Conservation (phyloP, 345 rosid genomes). For the Gossypium turneri region DNA sequence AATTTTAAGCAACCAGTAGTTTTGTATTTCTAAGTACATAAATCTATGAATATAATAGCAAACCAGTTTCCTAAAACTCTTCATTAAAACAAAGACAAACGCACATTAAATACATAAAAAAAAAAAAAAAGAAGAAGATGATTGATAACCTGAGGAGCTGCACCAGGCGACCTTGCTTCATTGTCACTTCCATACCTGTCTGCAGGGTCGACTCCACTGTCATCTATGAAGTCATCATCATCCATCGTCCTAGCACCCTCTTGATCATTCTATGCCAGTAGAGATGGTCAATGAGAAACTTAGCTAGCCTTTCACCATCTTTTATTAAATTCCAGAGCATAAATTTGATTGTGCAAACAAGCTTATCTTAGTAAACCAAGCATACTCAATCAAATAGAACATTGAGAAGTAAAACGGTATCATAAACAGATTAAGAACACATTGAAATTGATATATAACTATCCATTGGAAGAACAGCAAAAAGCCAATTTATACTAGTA, state of each 20-base stretch:
- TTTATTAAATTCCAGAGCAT: not conserved
- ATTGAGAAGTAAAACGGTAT: not conserved
- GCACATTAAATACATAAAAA: constrained; percentile 6
- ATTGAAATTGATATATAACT: not conserved
- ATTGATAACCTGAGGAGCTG: constrained; percentile 70
- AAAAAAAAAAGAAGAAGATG: not conserved
- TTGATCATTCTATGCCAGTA: constrained; percentile 64
- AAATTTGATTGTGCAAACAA: not conserved
- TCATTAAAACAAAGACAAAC: not conserved
- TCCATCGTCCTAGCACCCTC: constrained; percentile 80
- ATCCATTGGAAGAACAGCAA: not conserved
- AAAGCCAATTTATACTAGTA: not conserved
- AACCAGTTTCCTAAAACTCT: not conserved
- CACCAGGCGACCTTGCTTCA: constrained; percentile 57
- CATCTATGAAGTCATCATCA: constrained; percentile 93
- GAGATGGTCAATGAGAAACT: not conserved
- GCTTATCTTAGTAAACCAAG: not conserved
- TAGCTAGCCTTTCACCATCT: not conserved
- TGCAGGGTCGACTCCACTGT: constrained; percentile 80
- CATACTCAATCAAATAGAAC: not conserved
- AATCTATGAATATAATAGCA: not conserved
- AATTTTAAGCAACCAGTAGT: not conserved
- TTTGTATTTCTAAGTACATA: not conserved
- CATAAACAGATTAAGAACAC: not conserved
- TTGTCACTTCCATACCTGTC: constrained; percentile 64